phyloP scores from a whole-genome alignment of 768 basidiomycete species.

The Paxillus ammoniavirescens region DNA sequence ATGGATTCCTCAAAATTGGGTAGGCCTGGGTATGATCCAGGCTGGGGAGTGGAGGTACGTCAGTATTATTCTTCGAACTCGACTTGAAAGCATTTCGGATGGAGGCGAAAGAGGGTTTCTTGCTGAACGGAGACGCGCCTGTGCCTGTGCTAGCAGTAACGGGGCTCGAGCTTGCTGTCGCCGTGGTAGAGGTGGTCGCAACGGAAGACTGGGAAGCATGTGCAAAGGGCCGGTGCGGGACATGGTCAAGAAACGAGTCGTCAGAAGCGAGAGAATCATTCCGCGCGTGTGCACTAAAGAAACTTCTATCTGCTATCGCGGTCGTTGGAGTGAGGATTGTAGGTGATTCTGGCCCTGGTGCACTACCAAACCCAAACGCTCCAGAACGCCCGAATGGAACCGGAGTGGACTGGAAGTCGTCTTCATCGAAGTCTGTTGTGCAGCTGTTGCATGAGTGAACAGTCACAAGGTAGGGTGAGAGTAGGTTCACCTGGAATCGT shows the following conservation, averaged over 20 bases:
- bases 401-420: conserved; percentile 58
- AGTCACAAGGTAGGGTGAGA: neutral
- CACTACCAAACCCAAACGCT: conserved; percentile 44
- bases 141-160: conserved; percentile 3
- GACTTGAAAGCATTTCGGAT: conserved; percentile 86
- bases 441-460: neutral
- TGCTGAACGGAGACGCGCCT: conserved; percentile 54
- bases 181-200: conserved; percentile 40
- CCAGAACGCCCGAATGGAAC: conserved; percentile 69
- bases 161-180: conserved; percentile 10
- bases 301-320: conserved; percentile 50
- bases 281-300: conserved; percentile 61
- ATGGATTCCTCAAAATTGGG: conserved; percentile 76
- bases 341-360: conserved; percentile 67
- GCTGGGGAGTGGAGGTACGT: conserved; percentile 75
- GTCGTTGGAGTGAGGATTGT: conserved; percentile 50
- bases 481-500: conserved; percentile 43
- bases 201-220: conserved; percentile 76
- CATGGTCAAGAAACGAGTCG: conserved; percentile 65
- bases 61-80: conserved; percentile 44
- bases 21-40: conserved; percentile 63
- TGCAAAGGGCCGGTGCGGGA: conserved; percentile 58
- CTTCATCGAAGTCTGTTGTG: conserved; percentile 77
- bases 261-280: conserved; percentile 80
- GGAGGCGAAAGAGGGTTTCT: conserved; percentile 84